These are phyloP conservation scores for Emmonsiellopsis sp. DNA, from an alignment of 2,329 filamentous ascomycete genomes.

Conservation along the genomic window DNA sequence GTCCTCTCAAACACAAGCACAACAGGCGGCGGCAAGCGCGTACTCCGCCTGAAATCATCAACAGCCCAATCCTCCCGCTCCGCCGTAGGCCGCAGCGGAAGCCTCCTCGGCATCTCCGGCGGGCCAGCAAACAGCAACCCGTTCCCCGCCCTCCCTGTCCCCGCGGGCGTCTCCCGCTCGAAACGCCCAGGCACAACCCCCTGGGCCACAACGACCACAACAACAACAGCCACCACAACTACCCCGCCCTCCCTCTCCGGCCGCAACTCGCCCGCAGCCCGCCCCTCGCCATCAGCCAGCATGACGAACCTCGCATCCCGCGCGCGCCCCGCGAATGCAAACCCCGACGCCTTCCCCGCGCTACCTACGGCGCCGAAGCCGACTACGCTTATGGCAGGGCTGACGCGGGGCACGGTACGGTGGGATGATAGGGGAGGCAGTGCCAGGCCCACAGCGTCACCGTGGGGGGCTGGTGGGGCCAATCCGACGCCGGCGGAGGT, in stretches of 20 bases:
- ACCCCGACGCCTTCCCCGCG: conserved; percentile 65
- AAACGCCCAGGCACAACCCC: conserved; percentile 4
- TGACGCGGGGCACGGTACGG: conserved; percentile 37
- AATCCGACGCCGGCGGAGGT: conserved; percentile 13
- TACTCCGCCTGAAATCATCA: conserved; percentile 60
- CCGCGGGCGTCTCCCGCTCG: conserved; percentile 13
- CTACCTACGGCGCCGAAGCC: conserved; percentile 69
- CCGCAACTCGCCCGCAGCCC: conserved; percentile 4
- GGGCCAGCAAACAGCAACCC: conserved; percentile 21
- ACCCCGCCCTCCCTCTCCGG: background rate
- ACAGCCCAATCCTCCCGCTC: conserved; percentile 59
- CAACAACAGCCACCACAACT: conserved; percentile 3
- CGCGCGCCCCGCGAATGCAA: conserved; percentile 15
- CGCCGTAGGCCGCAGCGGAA: conserved; percentile 50
- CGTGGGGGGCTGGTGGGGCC: conserved; percentile 25
- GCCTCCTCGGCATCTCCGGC: conserved; percentile 27
- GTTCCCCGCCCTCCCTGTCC: conserved; percentile 32
- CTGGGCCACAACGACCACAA: conserved; percentile 4
- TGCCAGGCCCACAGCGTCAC: conserved; percentile 16
- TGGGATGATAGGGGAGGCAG: conserved; percentile 32
- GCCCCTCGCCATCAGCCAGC: conserved; percentile 5
- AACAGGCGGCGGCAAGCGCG: conserved; percentile 50
- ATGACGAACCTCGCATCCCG: conserved; percentile 11
- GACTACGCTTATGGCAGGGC: conserved; percentile 43
- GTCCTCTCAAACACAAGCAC: conserved; percentile 49